Percentiles rank a stretch among this genome's conserved stretches.
These are phyloP conservation scores for Pestalotiopsis sp. DNA, from an alignment of 2,329 filamentous ascomycete species.

Conservation along the genomic window DNA sequence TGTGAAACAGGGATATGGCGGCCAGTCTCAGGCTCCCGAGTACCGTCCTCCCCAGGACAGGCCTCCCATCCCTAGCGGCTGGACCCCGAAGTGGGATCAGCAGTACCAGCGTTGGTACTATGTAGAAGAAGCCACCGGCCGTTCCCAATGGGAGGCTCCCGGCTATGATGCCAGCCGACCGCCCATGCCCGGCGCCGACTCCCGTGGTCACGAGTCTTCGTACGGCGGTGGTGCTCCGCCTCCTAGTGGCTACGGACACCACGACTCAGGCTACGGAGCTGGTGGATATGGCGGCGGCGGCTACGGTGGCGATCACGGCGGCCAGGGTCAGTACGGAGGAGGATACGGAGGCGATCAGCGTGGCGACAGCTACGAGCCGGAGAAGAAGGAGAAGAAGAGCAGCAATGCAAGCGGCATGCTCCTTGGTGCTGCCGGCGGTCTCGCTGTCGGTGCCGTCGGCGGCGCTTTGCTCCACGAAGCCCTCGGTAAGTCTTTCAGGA, in stretches of 20 bases:
- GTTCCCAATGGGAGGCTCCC: slow-evolving; percentile 41
- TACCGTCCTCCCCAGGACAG: slow-evolving; percentile 38
- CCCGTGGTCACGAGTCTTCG: slow-evolving; percentile 13
- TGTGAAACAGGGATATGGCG: slow-evolving; percentile 1
- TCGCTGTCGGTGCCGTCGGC: slow-evolving; percentile 58
- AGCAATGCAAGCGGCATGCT: slow-evolving; percentile 55
- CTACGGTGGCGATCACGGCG: slow-evolving; percentile 10
- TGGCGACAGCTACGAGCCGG: slow-evolving; percentile 22
- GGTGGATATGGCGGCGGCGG: slow-evolving; percentile 13
- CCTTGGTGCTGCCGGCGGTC: slow-evolving; percentile 58
- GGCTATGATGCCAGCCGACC: slow-evolving; percentile 7
- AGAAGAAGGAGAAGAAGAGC: slow-evolving; percentile 42
- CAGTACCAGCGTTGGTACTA: slow-evolving; percentile 66
- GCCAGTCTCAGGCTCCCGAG: slow-evolving; percentile 28
- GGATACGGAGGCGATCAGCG: slow-evolving; percentile 13
- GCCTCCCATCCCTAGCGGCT: slow-evolving; percentile 61
- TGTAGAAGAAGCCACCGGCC: slow-evolving; percentile 61
- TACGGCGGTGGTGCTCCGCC: slow-evolving; percentile 10
- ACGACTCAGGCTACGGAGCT: slow-evolving; percentile 14
- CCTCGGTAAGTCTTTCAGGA: slow-evolving; percentile 43
- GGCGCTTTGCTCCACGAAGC: slow-evolving; percentile 60
- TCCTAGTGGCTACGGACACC: slow-evolving; percentile 12
- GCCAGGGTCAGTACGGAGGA: slow-evolving; percentile 12
- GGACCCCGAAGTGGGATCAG: slow-evolving; percentile 66
- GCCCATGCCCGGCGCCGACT: slow-evolving; percentile 5